These are phyloP conservation scores for Stephania japonica DNA, from an alignment of 164 flowering plant species.

Conservation along the genomic window DNA sequence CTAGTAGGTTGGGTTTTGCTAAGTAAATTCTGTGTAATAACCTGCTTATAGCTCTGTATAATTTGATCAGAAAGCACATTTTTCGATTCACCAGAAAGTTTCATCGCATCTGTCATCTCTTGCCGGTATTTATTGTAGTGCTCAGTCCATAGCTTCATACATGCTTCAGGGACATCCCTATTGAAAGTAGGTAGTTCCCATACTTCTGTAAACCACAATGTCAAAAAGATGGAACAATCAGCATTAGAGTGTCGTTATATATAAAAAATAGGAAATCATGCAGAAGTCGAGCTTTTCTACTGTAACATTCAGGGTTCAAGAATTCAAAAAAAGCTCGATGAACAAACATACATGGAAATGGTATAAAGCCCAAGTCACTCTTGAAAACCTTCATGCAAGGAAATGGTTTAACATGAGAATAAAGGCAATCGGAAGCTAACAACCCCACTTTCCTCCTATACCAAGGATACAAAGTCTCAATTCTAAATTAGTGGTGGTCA, in stretches of 20 bases:
- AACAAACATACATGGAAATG: too few relatives aligned
- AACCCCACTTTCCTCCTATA: too few relatives aligned
- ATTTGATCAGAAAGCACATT: slow-evolving; percentile 34
- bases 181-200: slow-evolving; percentile 51
- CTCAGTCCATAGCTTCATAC: slow-evolving; percentile 30
- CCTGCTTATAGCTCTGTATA: slow-evolving; percentile 57
- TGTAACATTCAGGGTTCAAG: background rate
- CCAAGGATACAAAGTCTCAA: too few relatives aligned
- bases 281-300: background rate
- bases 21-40: slow-evolving; percentile 10
- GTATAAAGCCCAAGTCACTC: too few relatives aligned
- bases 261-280: background rate
- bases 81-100: slow-evolving; percentile 16
- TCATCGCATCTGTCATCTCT: slow-evolving; percentile 51
- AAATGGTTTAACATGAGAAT: too few relatives aligned
- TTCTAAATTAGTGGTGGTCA: too few relatives aligned
- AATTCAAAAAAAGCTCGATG: background rate
- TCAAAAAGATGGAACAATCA: background rate
- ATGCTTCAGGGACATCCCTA: slow-evolving; percentile 27
- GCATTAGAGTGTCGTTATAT: background rate
- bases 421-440: too few relatives aligned
- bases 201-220: slow-evolving; percentile 30
- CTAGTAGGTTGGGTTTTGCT: background rate
- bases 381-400: too few relatives aligned
- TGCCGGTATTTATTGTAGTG: slow-evolving; percentile 37